A percentile compares a stretch with the other conserved stretches of the same genome.
Conservation (phyloP, 2,329 filamentous ascomycete species). For the Colletotrichum sp. region DNA sequence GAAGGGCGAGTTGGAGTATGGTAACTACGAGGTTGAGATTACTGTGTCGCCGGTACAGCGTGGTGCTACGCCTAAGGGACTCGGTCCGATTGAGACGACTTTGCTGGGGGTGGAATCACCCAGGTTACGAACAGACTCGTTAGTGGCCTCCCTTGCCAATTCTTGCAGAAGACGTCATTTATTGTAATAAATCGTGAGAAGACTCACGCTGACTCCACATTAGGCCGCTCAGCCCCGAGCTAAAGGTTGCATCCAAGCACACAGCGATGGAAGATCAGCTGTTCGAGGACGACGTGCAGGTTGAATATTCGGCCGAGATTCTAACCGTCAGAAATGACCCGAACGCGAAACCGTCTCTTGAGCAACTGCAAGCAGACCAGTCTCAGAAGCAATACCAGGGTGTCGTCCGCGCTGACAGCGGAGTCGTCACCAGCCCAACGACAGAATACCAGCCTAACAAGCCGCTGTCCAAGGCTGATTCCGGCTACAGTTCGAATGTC, state of each 20-base stretch:
- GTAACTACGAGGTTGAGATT: background rate
- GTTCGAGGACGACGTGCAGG: slow-evolving; percentile 44
- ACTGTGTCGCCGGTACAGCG: background rate
- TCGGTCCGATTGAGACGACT: slow-evolving; percentile 7
- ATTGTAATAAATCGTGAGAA: slow-evolving; percentile 23
- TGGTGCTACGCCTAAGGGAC: background rate
- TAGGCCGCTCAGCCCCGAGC: slow-evolving; percentile 31
- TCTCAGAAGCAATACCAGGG: slow-evolving; percentile 25
- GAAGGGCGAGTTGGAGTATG: background rate
- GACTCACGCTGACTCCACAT: slow-evolving; percentile 38
- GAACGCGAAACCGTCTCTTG: slow-evolving; percentile 43
- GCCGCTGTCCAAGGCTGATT: slow-evolving; percentile 62
- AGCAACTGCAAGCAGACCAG: slow-evolving; percentile 22
- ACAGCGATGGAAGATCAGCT: slow-evolving; percentile 53
- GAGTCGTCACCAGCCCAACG: slow-evolving; percentile 50
- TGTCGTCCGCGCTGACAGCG: slow-evolving; percentile 51
- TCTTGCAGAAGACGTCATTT: background rate
- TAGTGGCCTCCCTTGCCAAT: slow-evolving; percentile 5
- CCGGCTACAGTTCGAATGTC: slow-evolving; percentile 65
- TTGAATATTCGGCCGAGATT: slow-evolving; percentile 40
- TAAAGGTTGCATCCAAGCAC: slow-evolving; percentile 53
- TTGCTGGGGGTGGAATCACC: background rate
- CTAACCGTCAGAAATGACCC: slow-evolving; percentile 47
- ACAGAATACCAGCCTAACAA: slow-evolving; percentile 41
- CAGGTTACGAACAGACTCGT: background rate